Evolutionary conservation across 1,139 yeast genomes (phyloP), one percentile per base, ranked within the genome.

Genomic region (Wickerhamiella pararugosa): DNA sequence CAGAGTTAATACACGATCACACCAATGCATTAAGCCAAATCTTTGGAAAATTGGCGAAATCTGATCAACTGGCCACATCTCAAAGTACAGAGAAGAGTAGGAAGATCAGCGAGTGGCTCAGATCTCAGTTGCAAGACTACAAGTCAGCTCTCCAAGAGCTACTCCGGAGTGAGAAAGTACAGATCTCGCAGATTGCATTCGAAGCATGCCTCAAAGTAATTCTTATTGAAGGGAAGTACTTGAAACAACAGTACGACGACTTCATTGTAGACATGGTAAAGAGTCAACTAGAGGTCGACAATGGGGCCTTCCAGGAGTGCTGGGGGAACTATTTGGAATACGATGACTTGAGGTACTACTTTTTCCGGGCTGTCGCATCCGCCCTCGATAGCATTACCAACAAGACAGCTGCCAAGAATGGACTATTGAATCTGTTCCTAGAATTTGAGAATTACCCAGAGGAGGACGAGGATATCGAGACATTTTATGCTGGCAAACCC

Each of bases 21-120:
- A 15, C 21, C 25, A 40, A 32, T 5, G 15, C 42, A 5, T 11
- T 51, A n/a, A 39, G 82, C 46, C 79, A 76, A 47, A 80, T 84
- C 38, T 83, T 81, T 56, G 83, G 86, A 39, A 75, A 79, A 49
- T 66, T 82, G 55, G 93, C 93, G 36, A 81, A 82, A 64, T 32
- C 43, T n/a, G 52, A 50, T 5, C 42, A 32, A 6, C 33, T 51
- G 27, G 25, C 29, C 6, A 25, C 33, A 7, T 10, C 31, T 5
- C 10, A 10, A 7, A 25, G 5, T 6, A 38, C 32, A n/a, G 25
- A 30, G 5, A 34, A 31, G 7, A 36, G 37, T 7, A 40, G 25
- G 4, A 41, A 40, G n/a, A 41, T 37, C 15, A 38, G 46, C 8
- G 25, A 21, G 6, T 51, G 53, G 53, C 49, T 51, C 11, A 21